A percentile compares a stretch with the other conserved stretches of the same genome.
phyloP scores from a whole-genome alignment of 1,284 basidiomycete genomes.

The Heterobasidion occidentale region DNA sequence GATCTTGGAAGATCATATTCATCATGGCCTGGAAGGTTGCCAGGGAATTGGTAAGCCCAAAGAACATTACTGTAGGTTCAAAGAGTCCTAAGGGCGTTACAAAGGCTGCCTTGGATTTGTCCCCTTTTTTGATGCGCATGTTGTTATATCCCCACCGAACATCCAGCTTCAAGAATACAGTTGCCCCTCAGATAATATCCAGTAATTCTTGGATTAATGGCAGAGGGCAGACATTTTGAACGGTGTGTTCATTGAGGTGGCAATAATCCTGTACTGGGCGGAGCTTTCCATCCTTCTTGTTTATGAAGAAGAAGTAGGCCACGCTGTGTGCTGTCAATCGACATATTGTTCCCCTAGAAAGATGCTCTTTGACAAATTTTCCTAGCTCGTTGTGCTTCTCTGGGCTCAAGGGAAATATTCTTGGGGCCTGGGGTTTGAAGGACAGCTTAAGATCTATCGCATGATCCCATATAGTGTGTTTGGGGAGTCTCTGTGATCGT shows the following conservation, averaged over 20 bases:
- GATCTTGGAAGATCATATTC: not conserved
- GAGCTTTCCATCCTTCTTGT: not conserved
- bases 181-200: constrained; percentile 1
- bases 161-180: not conserved
- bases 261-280: constrained; percentile 8
- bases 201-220: constrained; percentile 3
- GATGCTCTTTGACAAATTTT: not conserved
- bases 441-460: not conserved
- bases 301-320: not conserved
- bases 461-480: not conserved
- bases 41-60: not conserved
- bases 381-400: no score
- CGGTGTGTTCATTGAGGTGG: constrained; percentile 8
- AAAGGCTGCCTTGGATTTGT: not conserved
- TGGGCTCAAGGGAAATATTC: no score
- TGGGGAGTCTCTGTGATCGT: not conserved
- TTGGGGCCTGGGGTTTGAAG: not conserved
- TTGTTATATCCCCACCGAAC: not conserved
- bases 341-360: not conserved
- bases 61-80: not conserved
- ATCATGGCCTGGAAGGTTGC: not conserved
- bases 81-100: not conserved
- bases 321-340: no score
- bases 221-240: constrained; percentile 3
- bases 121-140: not conserved